These are phyloP conservation scores for Suhomyces bokatorum DNA, from an alignment of 1,139 yeast species.

Conservation along the genomic window DNA sequence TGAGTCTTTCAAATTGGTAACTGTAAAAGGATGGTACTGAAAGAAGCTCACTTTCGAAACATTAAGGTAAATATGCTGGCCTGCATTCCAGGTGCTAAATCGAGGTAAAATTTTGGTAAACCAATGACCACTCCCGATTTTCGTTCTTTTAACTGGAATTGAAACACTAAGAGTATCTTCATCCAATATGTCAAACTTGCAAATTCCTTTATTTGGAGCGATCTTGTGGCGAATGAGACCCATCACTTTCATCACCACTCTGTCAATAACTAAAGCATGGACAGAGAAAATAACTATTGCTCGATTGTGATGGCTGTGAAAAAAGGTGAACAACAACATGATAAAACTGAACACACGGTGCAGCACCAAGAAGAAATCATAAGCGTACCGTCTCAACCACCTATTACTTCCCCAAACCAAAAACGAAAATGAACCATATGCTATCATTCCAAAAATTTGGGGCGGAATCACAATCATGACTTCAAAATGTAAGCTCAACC, in stretches of 20 bases:
- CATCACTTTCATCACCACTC: conserved; percentile 34
- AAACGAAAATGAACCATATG: conserved; percentile 39
- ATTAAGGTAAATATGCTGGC: conserved; percentile 46
- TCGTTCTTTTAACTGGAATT: conserved; percentile 32
- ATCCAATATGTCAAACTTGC: conserved; percentile 43
- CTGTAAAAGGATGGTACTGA: conserved; percentile 52
- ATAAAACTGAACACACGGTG: conserved; percentile 45
- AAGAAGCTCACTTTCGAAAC: conserved; percentile 38
- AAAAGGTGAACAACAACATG: conserved; percentile 45
- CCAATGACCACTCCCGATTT: conserved; percentile 26
- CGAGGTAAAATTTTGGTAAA: conserved; percentile 35
- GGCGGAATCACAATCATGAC: conserved; percentile 51
- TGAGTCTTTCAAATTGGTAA: conserved; percentile 38
- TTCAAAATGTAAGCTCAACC: conserved; percentile 40
- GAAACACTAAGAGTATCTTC: conserved; percentile 42
- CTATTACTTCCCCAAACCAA: conserved; percentile 41
- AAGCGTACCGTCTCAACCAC: conserved; percentile 40
- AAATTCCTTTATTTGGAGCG: conserved; percentile 43
- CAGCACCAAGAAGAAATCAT: conserved; percentile 45
- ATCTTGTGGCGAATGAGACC: conserved; percentile 33
- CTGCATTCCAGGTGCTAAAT: conserved; percentile 48
- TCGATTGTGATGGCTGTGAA: conserved; percentile 41
- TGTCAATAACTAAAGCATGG: conserved; percentile 47
- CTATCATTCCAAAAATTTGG: conserved; percentile 51
- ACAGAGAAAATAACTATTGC: conserved; percentile 44